Base-by-base conservation (phyloP, 345 rosid genomes). In the Eucalyptus cloeziana region DNA sequence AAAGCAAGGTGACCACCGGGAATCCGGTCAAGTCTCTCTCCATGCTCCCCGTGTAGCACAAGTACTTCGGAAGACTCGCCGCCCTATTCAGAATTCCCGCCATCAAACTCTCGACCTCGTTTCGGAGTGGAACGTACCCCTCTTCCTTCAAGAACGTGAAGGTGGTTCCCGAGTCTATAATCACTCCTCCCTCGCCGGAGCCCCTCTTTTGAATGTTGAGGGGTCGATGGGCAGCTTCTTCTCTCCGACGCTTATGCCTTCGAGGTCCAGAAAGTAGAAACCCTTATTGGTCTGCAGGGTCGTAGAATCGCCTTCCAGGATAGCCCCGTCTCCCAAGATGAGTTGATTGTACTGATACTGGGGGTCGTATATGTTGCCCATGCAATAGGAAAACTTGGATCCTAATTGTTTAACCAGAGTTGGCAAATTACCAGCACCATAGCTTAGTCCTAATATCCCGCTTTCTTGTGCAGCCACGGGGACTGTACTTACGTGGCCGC, bases 1-100 rank as follows among this genome's bases (percentile, higher is more conserved):
- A 92, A 62, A 94, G 94, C 52, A 94, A 92, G 19, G 93, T 91
- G 11, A 93, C 92, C 1, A 49, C 89, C 4, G 95, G 94, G 71
- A 94, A 94, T 87, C 94, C 94, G 2, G 62, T 14, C 8, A 93
- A 90, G 30, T 94, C 94, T 27, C 81, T 83, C 3, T 81, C 87
- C 37, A 90, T 76, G 8, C 8, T 67, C 24, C 96, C 95, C 21
- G 3, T 52, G 86, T 94, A 94, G 91, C 95, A 94, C 89, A 94
- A 50, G 37, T 31, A 10, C 60, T 44, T 86, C 21, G 90, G 47
- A 3, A 30, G n/a, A 33, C 67, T 45, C 71, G 31, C 58, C 37
- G 31, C 86, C 79, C 80, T 22, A n/a, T 76, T 25, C 47, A 89
- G 21, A 22, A 4, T 7, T 10, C 52, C 44, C 13, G 47, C 58